Conservation (phyloP, 2,329 filamentous ascomycete genomes). For the Fusarium irregulare region DNA sequence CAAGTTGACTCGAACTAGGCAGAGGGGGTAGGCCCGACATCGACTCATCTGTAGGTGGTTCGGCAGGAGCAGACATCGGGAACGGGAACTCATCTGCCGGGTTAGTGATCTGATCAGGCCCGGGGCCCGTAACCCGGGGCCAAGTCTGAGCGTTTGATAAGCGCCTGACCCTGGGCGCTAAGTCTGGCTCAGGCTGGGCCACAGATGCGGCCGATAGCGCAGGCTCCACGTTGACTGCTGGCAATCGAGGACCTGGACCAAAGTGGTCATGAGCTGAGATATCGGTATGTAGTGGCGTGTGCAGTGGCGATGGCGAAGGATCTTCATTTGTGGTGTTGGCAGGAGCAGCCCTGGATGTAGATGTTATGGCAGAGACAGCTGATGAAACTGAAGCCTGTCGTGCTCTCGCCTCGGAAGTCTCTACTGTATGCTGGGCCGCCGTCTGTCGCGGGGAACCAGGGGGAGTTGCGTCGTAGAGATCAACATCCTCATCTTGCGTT, state of each 20-base stretch:
- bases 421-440: slow-evolving; percentile 7
- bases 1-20: slow-evolving; percentile 55
- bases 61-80: slow-evolving; percentile 53
- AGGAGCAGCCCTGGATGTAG: slow-evolving; percentile 30
- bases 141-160: slow-evolving; percentile 58
- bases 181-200: slow-evolving; percentile 12
- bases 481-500: slow-evolving; percentile 51
- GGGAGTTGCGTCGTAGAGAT: slow-evolving; percentile 62
- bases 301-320: slow-evolving; percentile 12
- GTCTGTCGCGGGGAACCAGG: slow-evolving; percentile 54
- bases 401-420: slow-evolving; percentile 3
- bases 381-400: slow-evolving; percentile 36
- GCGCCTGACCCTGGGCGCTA: slow-evolving; percentile 43
- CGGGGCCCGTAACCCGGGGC: slow-evolving; percentile 53
- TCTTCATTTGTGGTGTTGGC: slow-evolving; percentile 6
- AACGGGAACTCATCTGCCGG: slow-evolving; percentile 52
- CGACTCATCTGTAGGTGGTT: slow-evolving; percentile 47
- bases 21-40: slow-evolving; percentile 53
- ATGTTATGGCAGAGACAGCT: slow-evolving; percentile 14
- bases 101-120: slow-evolving; percentile 38
- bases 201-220: slow-evolving; percentile 40
- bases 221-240: slow-evolving; percentile 48
- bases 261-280: slow-evolving; percentile 9
- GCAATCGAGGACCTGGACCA: slow-evolving; percentile 34
- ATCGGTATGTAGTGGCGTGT: slow-evolving; percentile 14